Percentiles rank a stretch among this genome's conserved stretches.
These are phyloP conservation scores for Maudiozyma barnettii DNA, from an alignment of 805 yeast genomes.

Conservation along the genomic window DNA sequence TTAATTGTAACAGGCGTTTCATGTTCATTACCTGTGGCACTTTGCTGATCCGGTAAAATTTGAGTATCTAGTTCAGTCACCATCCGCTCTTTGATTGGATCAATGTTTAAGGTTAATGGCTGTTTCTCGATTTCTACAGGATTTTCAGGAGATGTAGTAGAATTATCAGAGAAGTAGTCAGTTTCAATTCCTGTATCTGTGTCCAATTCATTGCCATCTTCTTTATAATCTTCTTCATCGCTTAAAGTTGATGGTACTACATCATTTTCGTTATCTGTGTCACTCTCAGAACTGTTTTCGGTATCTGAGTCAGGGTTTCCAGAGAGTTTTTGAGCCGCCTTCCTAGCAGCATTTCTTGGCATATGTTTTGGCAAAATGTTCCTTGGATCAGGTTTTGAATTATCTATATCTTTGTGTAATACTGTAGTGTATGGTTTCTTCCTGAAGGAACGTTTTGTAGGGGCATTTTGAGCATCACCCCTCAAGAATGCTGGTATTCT, in stretches of 20 bases:
- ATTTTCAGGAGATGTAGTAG: not conserved
- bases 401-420: slow-evolving; percentile 22
- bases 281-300: not conserved
- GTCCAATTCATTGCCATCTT: not conserved
- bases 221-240: slow-evolving; percentile 1
- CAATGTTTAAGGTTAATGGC: not conserved
- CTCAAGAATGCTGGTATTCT: slow-evolving; percentile 16
- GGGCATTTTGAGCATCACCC: slow-evolving; percentile 2
- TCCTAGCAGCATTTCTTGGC: slow-evolving; percentile 25
- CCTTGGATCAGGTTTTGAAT: slow-evolving; percentile 25
- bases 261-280: not conserved
- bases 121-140: not conserved
- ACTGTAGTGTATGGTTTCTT: slow-evolving; percentile 25
- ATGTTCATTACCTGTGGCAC: not conserved
- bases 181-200: slow-evolving; percentile 7
- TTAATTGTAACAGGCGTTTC: not conserved
- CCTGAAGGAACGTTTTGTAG: slow-evolving; percentile 4
- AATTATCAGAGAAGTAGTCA: slow-evolving; percentile 3
- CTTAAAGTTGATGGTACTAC: not conserved
- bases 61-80: not conserved
- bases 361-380: slow-evolving; percentile 21
- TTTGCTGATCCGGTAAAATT: not conserved
- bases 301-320: slow-evolving; percentile 6
- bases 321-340: slow-evolving; percentile 22
- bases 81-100: slow-evolving; percentile 1